Evolutionary conservation across 2,329 filamentous ascomycete genomes (phyloP).

Genomic region (Scedosporium minutisporum): DNA sequence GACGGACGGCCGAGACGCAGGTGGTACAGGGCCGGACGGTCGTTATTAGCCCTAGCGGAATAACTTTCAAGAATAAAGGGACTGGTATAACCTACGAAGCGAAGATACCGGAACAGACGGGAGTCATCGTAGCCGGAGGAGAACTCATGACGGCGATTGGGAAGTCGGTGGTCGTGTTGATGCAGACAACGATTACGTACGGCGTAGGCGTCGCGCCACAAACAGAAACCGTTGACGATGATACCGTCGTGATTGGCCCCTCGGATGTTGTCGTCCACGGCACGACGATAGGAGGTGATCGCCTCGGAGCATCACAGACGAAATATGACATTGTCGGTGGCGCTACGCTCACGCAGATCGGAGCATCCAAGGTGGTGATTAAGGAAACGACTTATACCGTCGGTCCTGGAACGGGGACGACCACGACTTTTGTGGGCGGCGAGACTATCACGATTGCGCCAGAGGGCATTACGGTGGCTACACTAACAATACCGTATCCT

Average conservation of each 20-base stretch:
- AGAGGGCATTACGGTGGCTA: conserved; percentile 35
- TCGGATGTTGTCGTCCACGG: conserved; percentile 30
- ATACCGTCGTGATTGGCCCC: conserved; percentile 41
- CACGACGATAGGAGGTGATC: conserved; percentile 31
- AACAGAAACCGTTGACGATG: conserved; percentile 35
- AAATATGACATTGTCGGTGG: conserved; percentile 40
- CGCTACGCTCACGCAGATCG: conserved; percentile 40
- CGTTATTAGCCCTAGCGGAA: conserved; percentile 23
- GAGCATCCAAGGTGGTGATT: conserved; percentile 39
- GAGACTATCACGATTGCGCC: conserved; percentile 43
- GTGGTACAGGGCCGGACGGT: conserved; percentile 23
- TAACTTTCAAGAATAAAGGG: conserved; percentile 22
- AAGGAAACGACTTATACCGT: conserved; percentile 40
- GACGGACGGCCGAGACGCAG: conserved; percentile 21
- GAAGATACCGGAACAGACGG: conserved; percentile 24
- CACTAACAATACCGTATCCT: conserved; percentile 34
- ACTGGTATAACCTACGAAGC: conserved; percentile 21
- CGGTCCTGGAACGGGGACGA: conserved; percentile 30
- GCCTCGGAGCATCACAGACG: conserved; percentile 24
- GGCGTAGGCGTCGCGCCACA: conserved; percentile 22
- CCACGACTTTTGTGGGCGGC: conserved; percentile 36
- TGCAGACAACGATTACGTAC: conserved; percentile 36
- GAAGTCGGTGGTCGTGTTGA: conserved; percentile 28
- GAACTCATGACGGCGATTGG: conserved; percentile 36
- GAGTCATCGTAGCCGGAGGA: conserved; percentile 37